Base-by-base conservation (phyloP, 192 early-diverging fungal species). In the Coemansia sp. region DNA sequence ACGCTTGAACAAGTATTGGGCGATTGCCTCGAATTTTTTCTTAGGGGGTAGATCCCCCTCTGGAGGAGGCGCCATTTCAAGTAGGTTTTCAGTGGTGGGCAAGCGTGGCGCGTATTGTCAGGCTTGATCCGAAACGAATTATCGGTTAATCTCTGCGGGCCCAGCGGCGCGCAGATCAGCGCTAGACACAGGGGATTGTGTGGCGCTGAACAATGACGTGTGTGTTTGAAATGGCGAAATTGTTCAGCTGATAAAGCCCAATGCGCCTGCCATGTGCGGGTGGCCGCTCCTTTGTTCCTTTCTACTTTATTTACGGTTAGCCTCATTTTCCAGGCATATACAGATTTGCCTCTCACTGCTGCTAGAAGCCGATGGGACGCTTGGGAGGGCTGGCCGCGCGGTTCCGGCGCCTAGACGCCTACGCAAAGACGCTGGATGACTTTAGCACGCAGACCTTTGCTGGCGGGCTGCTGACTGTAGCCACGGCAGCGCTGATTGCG, bases 381-480 rank as follows among this genome's bases (percentile, higher is more conserved):
- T 30, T 21, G n/a, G 43, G 56, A 36, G 26, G 56, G 3, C 41
- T 62, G 17, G 60, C 60, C 0, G 59, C 59, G 18, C 65, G 54
- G 18, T 58, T 89, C 51, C 83, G 81, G 54, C 79, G 71, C 52
- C 82, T 90, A 58, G 90, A 93, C 52, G 88, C 84, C n/a, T 99
- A 97, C 58, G 94, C 94, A 11, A 99, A 99, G 64, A 93, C 94
- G 2, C 79, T 96, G 16, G 96, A 99, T 53, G 93, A 99, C 78
- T 95, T 97, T 80, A 82, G 84, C 44, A 78, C 88, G 15, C 87
- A 89, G 62, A 95, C 93, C 8, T 76, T 80, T 32, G 78, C 86
- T 11, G 93, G 93, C 36, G 93, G 89, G 11, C n/a, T 71, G 87
- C 88, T 98, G 9, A 96, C 94, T 1, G 70, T 97, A 9, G 72